These are phyloP conservation scores for Penicillium sp. DNA, from an alignment of 2,329 filamentous ascomycete species.

Conservation along the genomic window DNA sequence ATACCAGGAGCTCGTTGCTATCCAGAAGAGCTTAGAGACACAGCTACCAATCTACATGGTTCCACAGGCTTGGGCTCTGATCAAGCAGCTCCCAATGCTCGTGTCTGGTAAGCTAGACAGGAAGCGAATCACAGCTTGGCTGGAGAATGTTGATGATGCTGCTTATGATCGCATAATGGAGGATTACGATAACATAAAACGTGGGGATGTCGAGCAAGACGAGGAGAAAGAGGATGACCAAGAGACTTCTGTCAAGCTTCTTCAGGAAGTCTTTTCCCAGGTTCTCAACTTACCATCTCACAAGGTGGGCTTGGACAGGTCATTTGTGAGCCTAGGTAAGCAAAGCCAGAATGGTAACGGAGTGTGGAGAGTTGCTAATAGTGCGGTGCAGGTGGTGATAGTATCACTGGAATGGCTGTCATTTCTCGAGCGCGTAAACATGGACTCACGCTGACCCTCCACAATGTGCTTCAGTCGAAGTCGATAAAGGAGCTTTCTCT, in stretches of 20 bases:
- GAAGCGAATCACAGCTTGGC: slow-evolving; percentile 37
- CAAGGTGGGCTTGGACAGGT: slow-evolving; percentile 28
- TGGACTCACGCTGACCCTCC: slow-evolving; percentile 27
- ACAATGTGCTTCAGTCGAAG: too few relatives aligned
- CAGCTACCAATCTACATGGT: slow-evolving; percentile 42
- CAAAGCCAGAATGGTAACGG: too few relatives aligned
- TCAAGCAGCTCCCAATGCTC: slow-evolving; percentile 36
- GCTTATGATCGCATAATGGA: slow-evolving; percentile 36
- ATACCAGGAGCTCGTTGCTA: too few relatives aligned
- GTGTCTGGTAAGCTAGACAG: slow-evolving; percentile 34
- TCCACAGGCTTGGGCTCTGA: slow-evolving; percentile 35
- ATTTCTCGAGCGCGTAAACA: slow-evolving; percentile 31
- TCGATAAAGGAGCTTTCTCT: too few relatives aligned
- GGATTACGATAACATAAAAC: slow-evolving; percentile 26
- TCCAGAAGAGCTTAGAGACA: slow-evolving; percentile 34
- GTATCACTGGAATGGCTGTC: slow-evolving; percentile 34
- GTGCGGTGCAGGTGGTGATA: slow-evolving; percentile 37
- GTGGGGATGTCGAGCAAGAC: slow-evolving; percentile 15
- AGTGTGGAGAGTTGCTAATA: too few relatives aligned
- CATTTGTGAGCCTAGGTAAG: slow-evolving; percentile 34
- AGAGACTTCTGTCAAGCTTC: too few relatives aligned
- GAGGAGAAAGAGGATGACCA: too few relatives aligned
- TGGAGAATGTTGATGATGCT: slow-evolving; percentile 35
- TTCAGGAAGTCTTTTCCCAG: slow-evolving; percentile 32
- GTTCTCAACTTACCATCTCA: slow-evolving; percentile 30